These are phyloP conservation scores for Beauveria caledonica DNA, from an alignment of 2,329 filamentous ascomycete species.

Conservation along the genomic window DNA sequence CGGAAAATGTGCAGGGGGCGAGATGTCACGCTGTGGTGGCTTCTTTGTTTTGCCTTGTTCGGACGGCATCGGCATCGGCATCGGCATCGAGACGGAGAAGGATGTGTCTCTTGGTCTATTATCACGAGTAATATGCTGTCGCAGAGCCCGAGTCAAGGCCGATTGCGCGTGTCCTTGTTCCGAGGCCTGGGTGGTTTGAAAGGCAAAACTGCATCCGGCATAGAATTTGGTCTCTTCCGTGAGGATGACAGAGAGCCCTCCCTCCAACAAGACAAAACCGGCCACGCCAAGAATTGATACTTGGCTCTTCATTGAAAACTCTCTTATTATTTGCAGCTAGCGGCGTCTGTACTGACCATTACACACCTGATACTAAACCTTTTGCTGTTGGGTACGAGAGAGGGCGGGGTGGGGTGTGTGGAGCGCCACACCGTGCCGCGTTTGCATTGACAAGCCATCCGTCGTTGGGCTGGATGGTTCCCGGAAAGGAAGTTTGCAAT, in stretches of 20 bases:
- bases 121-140: not conserved
- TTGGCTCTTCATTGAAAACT: too few relatives aligned
- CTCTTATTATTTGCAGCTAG: too few relatives aligned
- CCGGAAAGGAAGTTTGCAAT: not conserved
- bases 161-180: not conserved
- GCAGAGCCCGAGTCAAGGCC: not conserved
- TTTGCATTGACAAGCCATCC: too few relatives aligned
- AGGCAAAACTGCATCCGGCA: too few relatives aligned
- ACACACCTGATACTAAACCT: too few relatives aligned
- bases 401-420: not conserved
- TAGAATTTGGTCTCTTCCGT: too few relatives aligned
- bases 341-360: too few relatives aligned
- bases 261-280: too few relatives aligned
- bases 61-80: not conserved
- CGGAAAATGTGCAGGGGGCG: not conserved
- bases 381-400: not conserved
- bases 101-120: not conserved
- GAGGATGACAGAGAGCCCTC: too few relatives aligned
- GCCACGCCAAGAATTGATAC: too few relatives aligned
- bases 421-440: too few relatives aligned
- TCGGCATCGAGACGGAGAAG: not conserved
- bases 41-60: conserved; percentile 3
- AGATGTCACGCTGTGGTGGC: not conserved
- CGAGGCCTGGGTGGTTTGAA: not conserved
- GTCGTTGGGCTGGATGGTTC: not conserved